Evolutionary conservation across 2,329 filamentous ascomycete genomes (phyloP), one percentile per base, ranked within the genome.

Genomic region (Epichloe festucae): DNA sequence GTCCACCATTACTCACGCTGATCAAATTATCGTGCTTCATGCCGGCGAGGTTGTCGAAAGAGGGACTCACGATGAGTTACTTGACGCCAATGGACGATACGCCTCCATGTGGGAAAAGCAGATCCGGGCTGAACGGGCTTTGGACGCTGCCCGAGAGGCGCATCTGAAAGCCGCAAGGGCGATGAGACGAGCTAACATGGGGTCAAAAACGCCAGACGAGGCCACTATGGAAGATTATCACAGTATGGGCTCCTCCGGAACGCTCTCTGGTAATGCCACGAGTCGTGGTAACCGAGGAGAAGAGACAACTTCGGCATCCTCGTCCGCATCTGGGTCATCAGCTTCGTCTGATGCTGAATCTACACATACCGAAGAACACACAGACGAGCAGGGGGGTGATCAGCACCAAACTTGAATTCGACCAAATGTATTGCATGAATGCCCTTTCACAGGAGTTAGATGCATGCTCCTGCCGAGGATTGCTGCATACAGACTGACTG

Each of bases 21-120:
- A 95, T 64, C 86, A 90, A 61, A 89, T 95, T 54, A 73, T 89
- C 50, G 88, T 94, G 44, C 74, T 90, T 34, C 82, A 85, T 56
- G 79, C 81, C 54, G 89, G 89, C n/a, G 75, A 77, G 45, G 84
- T 95, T 48, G 79, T 80, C 14, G 89, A 95, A 69, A 76, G 78
- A 46, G 89, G 89, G 15, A 89, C 82, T 0, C 89, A 95, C 62
- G 77, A 85, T 15, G 82, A 91, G 59, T 75, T 95, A 3, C 72
- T 95, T 5, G 74, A 74, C 2, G 71, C 78, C 46, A 81, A 80
- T 34, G 88, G 87, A 12, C 81, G 82, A 54, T 95, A 95, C 62
- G 78, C 81, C 11, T 83, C 82, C 54, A 90, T 95, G 81, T 95
- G 89, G 89, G 81, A 84, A 56, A 91, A 90, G 68, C 89, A 95